Base-by-base conservation (phyloP, 2,329 filamentous ascomycete species). In the Stenocarpella maydis region DNA sequence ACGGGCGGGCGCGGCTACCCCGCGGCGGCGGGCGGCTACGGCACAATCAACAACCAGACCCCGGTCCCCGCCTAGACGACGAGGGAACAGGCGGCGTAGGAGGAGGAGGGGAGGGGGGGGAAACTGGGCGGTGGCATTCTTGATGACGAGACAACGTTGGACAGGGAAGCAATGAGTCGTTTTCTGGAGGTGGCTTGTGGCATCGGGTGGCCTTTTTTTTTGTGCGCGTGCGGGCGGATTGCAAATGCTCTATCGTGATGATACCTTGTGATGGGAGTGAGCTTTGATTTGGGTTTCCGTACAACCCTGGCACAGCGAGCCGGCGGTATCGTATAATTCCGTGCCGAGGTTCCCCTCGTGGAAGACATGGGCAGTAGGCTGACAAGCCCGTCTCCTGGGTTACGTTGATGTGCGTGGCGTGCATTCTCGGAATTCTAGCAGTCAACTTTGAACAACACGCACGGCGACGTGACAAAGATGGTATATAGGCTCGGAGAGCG, bases 1-100 rank as follows among this genome's bases (percentile, higher is more conserved):
- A 88, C 83, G 4, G 91, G 91, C n/a, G 90, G 90, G 72, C 85
- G 89, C 61, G 88, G 89, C 72, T 92, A 89, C 74, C 75, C 55
- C n/a, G 39, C 45, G 19, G 69, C 45, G 19, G 69, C 66, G 31
- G 66, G 68, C 53, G 69, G 69, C 43, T 67, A 67, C 21, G 69
- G 67, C 24, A 71, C 67, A n/a, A 69, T 69, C 41, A 49, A 67
- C 41, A 37, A 67, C 52, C 64, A 43, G 28, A n/a, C 50, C 1
- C 37, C 64, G 6, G 41, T 52, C 39, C 52, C 26, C 41, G 58
- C 58, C 41, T 61, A 61, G 41, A 12, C 9, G 10, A 10, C 7
- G 47, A 31, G 41, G 58, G 47, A 2, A 34, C 41, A 26, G 58
- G 26, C 12, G 41, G 19, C 58, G 2, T 61, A 9, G 58, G 9